Evolutionary conservation across 2,329 filamentous ascomycete species (phyloP), one percentile per base, ranked within the genome.

Genomic region (Leptographium wingfieldii): DNA sequence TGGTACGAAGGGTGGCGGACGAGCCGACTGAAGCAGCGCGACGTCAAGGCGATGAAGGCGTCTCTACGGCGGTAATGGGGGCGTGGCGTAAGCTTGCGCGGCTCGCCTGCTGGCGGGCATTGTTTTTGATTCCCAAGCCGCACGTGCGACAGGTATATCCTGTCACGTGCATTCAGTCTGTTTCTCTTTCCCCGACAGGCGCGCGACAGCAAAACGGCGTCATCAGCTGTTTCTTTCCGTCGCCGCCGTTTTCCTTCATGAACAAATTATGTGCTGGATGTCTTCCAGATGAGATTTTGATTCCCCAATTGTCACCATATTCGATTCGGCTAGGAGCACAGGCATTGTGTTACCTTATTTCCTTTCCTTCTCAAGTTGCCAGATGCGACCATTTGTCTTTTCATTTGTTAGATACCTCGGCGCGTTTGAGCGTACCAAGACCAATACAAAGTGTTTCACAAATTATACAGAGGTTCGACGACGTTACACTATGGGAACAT

Each of bases 1-100:
- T 96, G 91, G 90, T 97, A 97, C 68, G 92, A 97, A 73, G 86
- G 88, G 67, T 97, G 92, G 94, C 85, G 94, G 73, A 96, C 83
- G 10, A 85, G 77, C 73, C 77, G 82, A 60, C 78, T 86, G 65
- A 84, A 84, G 73, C 74, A 77, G 63, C 75, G 77, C 60, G 74
- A 80, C 61, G 68, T 73, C 59, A 70, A 69, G 66, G 62, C 65
- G 60, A 63, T 68, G 38, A 62, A 61, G 56, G 57, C 59, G 5
- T 65, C 64, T 16, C 29, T 72, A 62, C 71, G 71, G 63, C 72
- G 73, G 68, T 76, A 65, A 58, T 60, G 12, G 25, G 11, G 10
- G 16, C 14, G 43, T 46, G 43, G 5, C 1, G 16, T 5, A n/a
- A 2, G 12, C 10, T 38, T 38, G 35, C 9, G 10, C 12, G 35